Base-by-base conservation (phyloP, 257 asterid species). In the Scutellaria minor region DNA sequence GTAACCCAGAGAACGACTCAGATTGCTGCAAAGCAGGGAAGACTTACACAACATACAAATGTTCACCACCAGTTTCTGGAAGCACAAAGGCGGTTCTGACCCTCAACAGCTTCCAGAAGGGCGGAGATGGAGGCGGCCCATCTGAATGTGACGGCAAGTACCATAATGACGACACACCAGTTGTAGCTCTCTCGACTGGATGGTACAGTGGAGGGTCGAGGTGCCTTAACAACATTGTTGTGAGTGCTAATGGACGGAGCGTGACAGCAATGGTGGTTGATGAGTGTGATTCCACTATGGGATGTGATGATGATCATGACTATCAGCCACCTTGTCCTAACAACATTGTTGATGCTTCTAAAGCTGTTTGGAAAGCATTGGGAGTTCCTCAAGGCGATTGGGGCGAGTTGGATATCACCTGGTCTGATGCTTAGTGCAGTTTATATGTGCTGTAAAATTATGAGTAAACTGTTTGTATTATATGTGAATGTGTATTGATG, bases 251-350 rank as follows among this genome's bases (percentile, higher is more conserved):
- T 55, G 84, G 86, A 10, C 39, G 39, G 8, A 81, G 83, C 7
- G 88, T 83, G 68, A 73, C 47, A 0, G 88, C 85, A 0, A 63
- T 70, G 86, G 90, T 83, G 44, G 85, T 86, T 3, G 90, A 83
- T 47, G 90, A 79, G 59, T 85, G 89, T 67, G 89, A 85, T 57
- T 80, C 89, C 6, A 75, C 82, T 0, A 73, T 69, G 76, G 89
- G 89, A 51, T 85, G 89, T 14, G 89, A 82, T 8, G 64, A 66
- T 0, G 85, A 73, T 1, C 86, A 84, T 3, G 83, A 77, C 14
- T 79, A 77, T 42, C 86, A 68, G 60, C 89, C 89, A 20, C 89
- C 86, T 1, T 82, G 87, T 15, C 75, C 79, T 0, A 75, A 85
- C 31, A 85, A 85, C 79, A 80, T 85, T 0, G 83, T 76, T 13